Evolutionary conservation across 768 basidiomycete genomes (phyloP), one percentile per base, ranked within the genome.

Genomic region (Sporobolomyces roseus): DNA sequence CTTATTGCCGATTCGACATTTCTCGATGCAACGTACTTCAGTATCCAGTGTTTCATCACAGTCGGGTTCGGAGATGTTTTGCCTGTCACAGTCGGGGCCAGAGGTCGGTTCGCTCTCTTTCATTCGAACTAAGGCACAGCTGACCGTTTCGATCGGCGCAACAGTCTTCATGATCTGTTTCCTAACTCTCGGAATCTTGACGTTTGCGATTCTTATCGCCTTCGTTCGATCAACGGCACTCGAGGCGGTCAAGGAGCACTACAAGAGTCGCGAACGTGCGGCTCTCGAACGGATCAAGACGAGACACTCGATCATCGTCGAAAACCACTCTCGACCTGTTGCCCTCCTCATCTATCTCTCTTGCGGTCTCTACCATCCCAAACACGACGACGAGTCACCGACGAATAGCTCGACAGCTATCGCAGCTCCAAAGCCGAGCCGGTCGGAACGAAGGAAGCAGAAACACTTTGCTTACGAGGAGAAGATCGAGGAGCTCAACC

Each of bases 201-300:
- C 43, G 0, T 71, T 66, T 43, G 64, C 70, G 2, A 52, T 71
- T 21, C 50, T 71, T 7, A 54, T 71, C 56, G 50, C 65, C 9
- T 71, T 71, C 61, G 54, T 51, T 3, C 55, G 61, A 4, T 61
- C 61, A 0, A 71, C 70, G 0, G 70, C 65, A 0, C 56, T 71
- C 16, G 70, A 71, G 25, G 64, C 65, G 3, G 51, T 66, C 49
- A 36, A 66, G 23, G 56, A 63, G 33, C 19, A 58, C 45, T 70
- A 62, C 60, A 48, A 60, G 29, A 23, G n/a, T 32, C 43, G 58
- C 2, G 45, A 48, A 32, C 43, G 45, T n/a, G 30, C 19, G 6
- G 33, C 45, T 27, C 43, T 46, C 7, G 58, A 60, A 48, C 7
- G 58, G 17, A 46, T 46, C 30, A 60, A 48, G 30, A 60, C 43